phyloP scores from a whole-genome alignment of 2,329 filamentous ascomycete genomes.

The Magnaporthiopsis poae region DNA sequence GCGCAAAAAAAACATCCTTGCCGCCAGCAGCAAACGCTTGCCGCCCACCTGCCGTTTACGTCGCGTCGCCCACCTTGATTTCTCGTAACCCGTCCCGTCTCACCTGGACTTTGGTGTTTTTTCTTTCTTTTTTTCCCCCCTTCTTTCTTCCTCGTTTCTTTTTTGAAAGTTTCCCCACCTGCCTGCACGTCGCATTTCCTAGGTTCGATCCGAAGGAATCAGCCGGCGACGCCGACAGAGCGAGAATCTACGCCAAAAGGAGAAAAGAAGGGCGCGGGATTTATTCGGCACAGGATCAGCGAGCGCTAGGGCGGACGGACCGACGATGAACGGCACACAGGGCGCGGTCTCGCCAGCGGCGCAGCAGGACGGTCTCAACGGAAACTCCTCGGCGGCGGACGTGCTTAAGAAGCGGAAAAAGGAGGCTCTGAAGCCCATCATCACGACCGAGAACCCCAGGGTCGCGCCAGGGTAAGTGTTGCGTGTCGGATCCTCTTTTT shows the following conservation, averaged over 20 bases:
- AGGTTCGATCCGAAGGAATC: background rate
- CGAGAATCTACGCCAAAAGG: too few species aligned
- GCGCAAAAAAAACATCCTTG: too few species aligned
- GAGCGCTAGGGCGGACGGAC: background rate
- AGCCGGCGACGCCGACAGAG: background rate
- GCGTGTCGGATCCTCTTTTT: conserved; percentile 10
- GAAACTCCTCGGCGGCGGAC: conserved; percentile 19
- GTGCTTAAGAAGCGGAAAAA: conserved; percentile 61
- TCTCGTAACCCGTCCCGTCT: background rate
- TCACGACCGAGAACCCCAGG: conserved; percentile 50
- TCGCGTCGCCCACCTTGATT: background rate
- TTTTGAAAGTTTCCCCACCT: too few species aligned
- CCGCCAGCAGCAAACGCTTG: background rate
- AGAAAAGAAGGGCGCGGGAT: background rate
- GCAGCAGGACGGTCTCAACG: background rate
- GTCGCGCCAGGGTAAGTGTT: conserved; percentile 26
- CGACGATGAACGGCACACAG: background rate
- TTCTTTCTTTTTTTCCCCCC: background rate
- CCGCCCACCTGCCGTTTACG: background rate
- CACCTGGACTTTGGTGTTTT: background rate
- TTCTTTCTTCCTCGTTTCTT: background rate
- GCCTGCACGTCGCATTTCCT: background rate
- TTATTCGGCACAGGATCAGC: background rate
- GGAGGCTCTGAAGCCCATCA: conserved; percentile 64
- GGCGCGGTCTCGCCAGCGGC: background rate